phyloP scores from a whole-genome alignment of 331 rosid species.

The Acacia pycnantha region DNA sequence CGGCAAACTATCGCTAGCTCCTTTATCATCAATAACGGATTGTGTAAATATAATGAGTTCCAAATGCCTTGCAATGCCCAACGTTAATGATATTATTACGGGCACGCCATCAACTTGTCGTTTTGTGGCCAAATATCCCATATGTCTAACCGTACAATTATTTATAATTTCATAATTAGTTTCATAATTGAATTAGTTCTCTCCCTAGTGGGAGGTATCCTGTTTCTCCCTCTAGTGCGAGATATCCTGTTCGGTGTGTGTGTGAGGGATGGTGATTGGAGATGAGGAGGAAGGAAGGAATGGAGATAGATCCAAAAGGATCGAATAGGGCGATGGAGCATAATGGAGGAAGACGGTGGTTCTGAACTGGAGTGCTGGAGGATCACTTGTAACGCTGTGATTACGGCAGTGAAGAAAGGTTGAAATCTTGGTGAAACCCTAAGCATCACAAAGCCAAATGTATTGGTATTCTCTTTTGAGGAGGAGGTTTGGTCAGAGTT shows the following conservation, averaged over 20 bases:
- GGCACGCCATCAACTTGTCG: conserved; percentile 21
- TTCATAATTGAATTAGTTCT: background rate
- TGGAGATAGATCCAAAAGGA: background rate
- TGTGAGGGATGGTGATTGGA: background rate
- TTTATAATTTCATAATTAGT: background rate
- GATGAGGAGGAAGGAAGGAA: background rate
- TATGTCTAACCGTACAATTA: background rate
- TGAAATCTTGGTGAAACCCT: background rate
- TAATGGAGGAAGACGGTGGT: background rate
- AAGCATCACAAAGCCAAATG: background rate
- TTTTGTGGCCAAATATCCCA: background rate
- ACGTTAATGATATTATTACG: conserved; percentile 16
- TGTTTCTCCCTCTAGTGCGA: background rate
- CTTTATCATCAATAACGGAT: conserved; percentile 17
- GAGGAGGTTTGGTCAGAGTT: background rate
- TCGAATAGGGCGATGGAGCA: background rate
- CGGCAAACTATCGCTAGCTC: conserved; percentile 28
- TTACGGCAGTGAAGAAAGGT: no score
- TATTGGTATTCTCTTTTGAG: background rate
- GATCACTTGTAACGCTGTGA: no score
- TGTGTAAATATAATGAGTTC: background rate
- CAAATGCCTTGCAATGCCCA: background rate
- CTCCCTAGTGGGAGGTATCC: background rate
- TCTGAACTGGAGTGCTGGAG: no score
- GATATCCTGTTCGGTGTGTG: background rate